Percentiles rank a stretch among this genome's conserved stretches.
Evolutionary conservation across 306 rosid species (phyloP).

Genomic region (Fragaria iinumae): DNA sequence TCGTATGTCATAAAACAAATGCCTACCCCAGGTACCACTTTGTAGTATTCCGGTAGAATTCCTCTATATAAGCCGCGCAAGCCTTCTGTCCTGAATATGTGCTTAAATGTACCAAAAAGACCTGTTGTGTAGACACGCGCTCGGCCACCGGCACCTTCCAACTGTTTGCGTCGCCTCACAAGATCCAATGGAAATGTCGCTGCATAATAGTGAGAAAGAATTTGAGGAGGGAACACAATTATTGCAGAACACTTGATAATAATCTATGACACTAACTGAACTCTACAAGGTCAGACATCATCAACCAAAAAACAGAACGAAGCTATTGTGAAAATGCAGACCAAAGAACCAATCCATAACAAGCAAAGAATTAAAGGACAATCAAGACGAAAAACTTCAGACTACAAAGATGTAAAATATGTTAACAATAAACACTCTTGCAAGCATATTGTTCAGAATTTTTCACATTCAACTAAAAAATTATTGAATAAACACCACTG

Average conservation of each 20-base stretch:
- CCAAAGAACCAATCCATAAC: background rate
- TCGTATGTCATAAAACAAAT: slow-evolving; percentile 98
- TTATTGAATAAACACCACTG: background rate
- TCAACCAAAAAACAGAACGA: background rate
- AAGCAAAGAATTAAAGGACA: background rate
- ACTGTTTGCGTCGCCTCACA: slow-evolving; percentile 90
- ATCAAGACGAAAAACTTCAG: background rate
- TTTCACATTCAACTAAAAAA: background rate
- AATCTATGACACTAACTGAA: background rate
- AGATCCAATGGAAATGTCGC: slow-evolving; percentile 98
- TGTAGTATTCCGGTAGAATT: slow-evolving; percentile 92
- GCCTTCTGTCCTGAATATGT: slow-evolving; percentile 80
- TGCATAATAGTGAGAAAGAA: slow-evolving; percentile 45
- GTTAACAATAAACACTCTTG: background rate
- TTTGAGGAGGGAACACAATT: slow-evolving; percentile 26
- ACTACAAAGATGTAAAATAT: background rate
- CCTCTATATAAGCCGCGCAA: slow-evolving; percentile 87
- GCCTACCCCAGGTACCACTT: slow-evolving; percentile 98
- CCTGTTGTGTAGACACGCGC: slow-evolving; percentile 84
- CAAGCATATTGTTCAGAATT: background rate
- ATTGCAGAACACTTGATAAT: background rate
- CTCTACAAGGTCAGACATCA: slow-evolving; percentile 17
- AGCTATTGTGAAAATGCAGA: background rate
- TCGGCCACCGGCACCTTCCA: slow-evolving; percentile 97
- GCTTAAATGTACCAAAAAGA: slow-evolving; percentile 64